phyloP scores from a whole-genome alignment of 192 early-diverging fungal genomes.

The Cladochytrium replicatum region DNA sequence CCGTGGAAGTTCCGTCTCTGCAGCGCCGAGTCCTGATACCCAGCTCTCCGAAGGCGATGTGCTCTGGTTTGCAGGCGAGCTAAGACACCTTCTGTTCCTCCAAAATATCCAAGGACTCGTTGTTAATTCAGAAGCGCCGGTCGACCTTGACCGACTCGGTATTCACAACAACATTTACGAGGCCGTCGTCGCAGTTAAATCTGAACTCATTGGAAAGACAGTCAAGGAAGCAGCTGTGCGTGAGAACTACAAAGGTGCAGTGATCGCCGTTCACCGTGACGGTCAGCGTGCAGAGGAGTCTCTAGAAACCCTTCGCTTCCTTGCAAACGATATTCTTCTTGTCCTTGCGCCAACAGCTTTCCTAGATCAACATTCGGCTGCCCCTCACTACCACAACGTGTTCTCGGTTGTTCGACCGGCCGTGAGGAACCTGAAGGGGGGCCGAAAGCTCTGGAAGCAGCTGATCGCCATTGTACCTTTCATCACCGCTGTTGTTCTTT shows the following conservation, averaged over 20 bases:
- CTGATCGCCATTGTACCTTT: background rate
- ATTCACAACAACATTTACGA: slow-evolving; percentile 5
- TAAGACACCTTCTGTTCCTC: background rate
- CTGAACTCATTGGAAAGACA: background rate
- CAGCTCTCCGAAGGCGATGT: slow-evolving; percentile 1
- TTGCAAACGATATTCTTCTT: slow-evolving; percentile 3
- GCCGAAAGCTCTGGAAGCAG: too few relatives aligned
- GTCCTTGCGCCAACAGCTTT: background rate
- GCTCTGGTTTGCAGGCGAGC: slow-evolving; percentile 6
- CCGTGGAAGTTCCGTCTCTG: background rate
- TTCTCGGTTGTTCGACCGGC: slow-evolving; percentile 8
- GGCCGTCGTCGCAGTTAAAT: slow-evolving; percentile 1
- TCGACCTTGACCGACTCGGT: slow-evolving; percentile 1
- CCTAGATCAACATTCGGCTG: background rate
- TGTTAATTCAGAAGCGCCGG: background rate
- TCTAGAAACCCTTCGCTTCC: too few relatives aligned
- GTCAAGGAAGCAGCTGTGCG: slow-evolving; percentile 2
- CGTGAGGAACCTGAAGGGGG: too few relatives aligned
- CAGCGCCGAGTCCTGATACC: background rate
- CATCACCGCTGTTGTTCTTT: slow-evolving; percentile 7
- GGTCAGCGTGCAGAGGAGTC: slow-evolving; percentile 4
- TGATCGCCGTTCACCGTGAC: slow-evolving; percentile 11
- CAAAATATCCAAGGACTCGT: slow-evolving; percentile 2
- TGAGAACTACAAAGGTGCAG: slow-evolving; percentile 1
- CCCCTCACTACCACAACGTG: slow-evolving; percentile 1